Percentiles rank a stretch among this genome's conserved stretches.
Conservation (phyloP, 306 rosid species). For the Vigna hirtella region DNA sequence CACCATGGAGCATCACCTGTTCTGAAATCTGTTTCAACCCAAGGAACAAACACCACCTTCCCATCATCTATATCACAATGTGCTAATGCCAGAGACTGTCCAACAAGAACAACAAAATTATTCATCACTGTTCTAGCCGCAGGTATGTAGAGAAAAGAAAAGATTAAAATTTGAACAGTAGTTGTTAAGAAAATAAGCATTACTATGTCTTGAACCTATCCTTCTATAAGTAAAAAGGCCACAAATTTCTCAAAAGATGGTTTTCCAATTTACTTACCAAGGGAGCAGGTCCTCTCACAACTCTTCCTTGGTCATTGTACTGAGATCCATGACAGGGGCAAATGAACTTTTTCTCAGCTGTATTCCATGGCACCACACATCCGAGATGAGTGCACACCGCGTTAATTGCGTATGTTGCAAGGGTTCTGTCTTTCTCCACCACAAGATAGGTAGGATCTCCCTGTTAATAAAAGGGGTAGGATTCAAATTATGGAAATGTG, state of each 20-base stretch:
- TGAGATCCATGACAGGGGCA: slow-evolving; percentile 99
- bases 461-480: slow-evolving; percentile 41
- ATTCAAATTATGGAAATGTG: slow-evolving; percentile 4
- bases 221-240: slow-evolving; percentile 1
- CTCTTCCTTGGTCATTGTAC: slow-evolving; percentile 89
- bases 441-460: slow-evolving; percentile 98
- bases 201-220: not conserved
- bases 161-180: slow-evolving; percentile 1
- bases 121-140: not conserved
- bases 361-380: slow-evolving; percentile 92
- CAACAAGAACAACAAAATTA: slow-evolving; percentile 31
- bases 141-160: slow-evolving; percentile 2
- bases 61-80: slow-evolving; percentile 80
- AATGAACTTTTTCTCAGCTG: slow-evolving; percentile 86
- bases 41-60: slow-evolving; percentile 86
- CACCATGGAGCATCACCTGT: slow-evolving; percentile 92
- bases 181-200: slow-evolving; percentile 13
- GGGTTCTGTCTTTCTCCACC: slow-evolving; percentile 83
- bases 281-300: slow-evolving; percentile 99
- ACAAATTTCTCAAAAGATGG: not conserved
- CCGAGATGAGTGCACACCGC: slow-evolving; percentile 99
- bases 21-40: slow-evolving; percentile 96
- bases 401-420: slow-evolving; percentile 91
- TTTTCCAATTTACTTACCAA: slow-evolving; percentile 62
- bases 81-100: slow-evolving; percentile 84